Evolutionary conservation across 2,329 filamentous ascomycete genomes (phyloP).

Genomic region (Aspergillus japonicus): DNA sequence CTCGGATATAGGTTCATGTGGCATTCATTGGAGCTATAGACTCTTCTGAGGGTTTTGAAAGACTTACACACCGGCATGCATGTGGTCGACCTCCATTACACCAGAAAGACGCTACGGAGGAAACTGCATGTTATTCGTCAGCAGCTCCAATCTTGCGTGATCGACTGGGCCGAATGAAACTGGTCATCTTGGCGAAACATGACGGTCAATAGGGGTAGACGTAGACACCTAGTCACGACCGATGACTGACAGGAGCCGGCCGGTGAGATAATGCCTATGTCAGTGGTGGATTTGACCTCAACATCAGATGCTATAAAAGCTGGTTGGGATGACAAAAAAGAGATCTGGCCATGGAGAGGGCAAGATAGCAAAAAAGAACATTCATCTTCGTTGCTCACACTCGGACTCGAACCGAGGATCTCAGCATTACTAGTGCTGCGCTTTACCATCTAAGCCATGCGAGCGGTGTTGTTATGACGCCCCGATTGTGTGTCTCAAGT

Average conservation of each 20-base stretch:
- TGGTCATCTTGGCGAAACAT: not conserved
- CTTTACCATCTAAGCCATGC: not conserved
- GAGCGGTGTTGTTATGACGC: not conserved
- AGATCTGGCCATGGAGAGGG: no score
- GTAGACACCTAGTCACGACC: not conserved
- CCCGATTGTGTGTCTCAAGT: fast-evolving
- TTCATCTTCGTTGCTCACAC: not conserved
- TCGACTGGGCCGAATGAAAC: not conserved
- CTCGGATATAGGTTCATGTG: no score
- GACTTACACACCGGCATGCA: no score
- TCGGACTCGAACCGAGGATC: not conserved
- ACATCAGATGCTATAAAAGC: no score
- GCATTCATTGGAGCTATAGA: no score
- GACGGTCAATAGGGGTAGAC: not conserved
- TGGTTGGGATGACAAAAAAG: no score
- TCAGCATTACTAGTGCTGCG: not conserved
- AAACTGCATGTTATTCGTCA: not conserved
- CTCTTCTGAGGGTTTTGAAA: no score
- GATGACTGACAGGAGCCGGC: no score
- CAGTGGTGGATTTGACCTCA: no score
- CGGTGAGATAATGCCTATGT: no score
- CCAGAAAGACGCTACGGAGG: no score
- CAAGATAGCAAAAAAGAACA: not conserved
- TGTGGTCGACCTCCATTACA: no score
- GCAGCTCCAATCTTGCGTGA: not conserved